Conservation (phyloP, 805 yeast species). For the Saccharomycopsis sp. region DNA sequence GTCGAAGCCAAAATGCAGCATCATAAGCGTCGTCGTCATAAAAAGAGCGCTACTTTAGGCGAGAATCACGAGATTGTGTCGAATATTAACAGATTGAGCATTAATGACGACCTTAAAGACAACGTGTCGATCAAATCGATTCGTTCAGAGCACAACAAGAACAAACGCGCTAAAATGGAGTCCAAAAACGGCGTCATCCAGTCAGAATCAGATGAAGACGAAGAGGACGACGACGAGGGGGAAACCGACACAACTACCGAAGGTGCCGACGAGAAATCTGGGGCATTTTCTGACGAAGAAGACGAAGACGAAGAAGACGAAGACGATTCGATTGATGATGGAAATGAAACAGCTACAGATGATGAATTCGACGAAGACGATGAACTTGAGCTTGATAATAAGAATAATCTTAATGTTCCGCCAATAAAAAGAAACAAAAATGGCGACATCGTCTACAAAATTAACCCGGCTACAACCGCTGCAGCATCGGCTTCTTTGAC, state of each 20-base stretch:
- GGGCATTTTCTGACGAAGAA: conserved; percentile 19
- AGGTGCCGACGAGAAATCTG: background rate
- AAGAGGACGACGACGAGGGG: background rate
- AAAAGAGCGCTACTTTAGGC: background rate
- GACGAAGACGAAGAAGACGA: conserved; percentile 20
- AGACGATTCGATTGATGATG: conserved; percentile 19
- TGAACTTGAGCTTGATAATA: conserved; percentile 19
- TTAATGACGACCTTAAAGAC: conserved; percentile 15
- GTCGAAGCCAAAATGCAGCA: background rate
- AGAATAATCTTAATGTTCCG: background rate
- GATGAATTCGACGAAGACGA: conserved; percentile 22
- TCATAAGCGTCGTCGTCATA: background rate
- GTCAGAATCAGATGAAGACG: conserved; percentile 12
- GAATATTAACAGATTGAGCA: conserved; percentile 19
- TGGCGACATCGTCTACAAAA: conserved; percentile 9
- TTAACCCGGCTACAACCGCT: conserved; percentile 9
- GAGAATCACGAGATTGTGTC: conserved; percentile 11
- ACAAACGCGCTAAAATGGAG: conserved; percentile 20
- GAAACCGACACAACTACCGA: background rate
- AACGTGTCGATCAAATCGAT: conserved; percentile 12
- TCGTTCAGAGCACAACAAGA: conserved; percentile 24
- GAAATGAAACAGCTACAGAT: conserved; percentile 14
- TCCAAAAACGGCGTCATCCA: conserved; percentile 11
- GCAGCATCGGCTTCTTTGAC: conserved; percentile 3
- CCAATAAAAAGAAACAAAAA: background rate